Evolutionary conservation across 352 stramenopile genomes (phyloP), one percentile per base, ranked within the genome.

Genomic region (Phytopythium delawarense): DNA sequence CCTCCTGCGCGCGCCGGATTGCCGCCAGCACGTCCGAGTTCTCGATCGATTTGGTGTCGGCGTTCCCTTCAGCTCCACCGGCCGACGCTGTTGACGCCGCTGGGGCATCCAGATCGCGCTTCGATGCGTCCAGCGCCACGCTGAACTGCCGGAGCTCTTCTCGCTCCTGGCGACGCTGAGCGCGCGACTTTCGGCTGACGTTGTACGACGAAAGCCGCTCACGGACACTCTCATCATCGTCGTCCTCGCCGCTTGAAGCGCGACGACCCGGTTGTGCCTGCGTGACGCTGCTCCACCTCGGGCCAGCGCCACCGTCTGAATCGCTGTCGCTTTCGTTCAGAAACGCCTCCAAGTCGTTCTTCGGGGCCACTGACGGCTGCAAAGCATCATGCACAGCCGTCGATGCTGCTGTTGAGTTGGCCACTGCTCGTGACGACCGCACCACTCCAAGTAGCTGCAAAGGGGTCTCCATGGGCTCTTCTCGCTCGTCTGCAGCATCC

Each of bases 291-390:
- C 23, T 28, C 20, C 46, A 64, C 56, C 16, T 55, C 21, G 25
- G 46, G 25, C 58, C 45, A 28, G 46, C 52, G 15, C 52, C 54
- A 9, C 70, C 53, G 0, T 88, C 78, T 0, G 64, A 75, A 28
- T 87, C 81, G 32, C 81, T 93, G 8, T 77, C 76, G 42, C 74
- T 87, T 62, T 85, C 78, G 39, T 83, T 88, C 39, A 91, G 69
- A 65, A 91, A 91, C 4, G 63, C 72, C 37, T 88, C 81, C 4
- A 91, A 67, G 12, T 82, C 74, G 52, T 83, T 80, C 7, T 48
- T 68, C 16, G 62, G 35, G 45, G 59, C 37, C 51, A 69, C 57
- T 46, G 21, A 63, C 32, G 60, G 42, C 2, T 34, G n/a, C 7
- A 15, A 15, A 21, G 23, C 28, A 16, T 57, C 54, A 23, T 50